These are phyloP conservation scores for Neopestalotiopsis sp. DNA, from an alignment of 2,329 filamentous ascomycete genomes.

Conservation along the genomic window DNA sequence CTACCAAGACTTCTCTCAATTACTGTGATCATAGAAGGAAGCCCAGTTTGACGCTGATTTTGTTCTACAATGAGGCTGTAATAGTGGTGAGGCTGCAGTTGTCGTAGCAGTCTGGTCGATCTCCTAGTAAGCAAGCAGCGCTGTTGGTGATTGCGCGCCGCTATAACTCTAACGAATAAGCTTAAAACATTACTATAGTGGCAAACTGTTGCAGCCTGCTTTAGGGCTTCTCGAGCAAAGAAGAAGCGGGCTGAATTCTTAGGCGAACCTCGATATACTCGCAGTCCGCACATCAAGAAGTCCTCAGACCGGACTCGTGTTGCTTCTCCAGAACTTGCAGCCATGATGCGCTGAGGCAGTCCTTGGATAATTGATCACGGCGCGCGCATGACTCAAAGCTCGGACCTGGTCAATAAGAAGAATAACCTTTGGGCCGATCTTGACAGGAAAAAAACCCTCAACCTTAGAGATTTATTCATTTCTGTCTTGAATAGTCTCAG, in stretches of 20 bases:
- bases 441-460: no score
- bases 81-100: not conserved
- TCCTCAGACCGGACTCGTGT: not conserved
- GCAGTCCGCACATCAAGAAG: not conserved
- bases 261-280: not conserved
- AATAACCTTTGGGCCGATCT: no score
- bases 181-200: conserved; percentile 5
- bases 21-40: not conserved
- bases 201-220: not conserved
- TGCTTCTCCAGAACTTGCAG: not conserved
- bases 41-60: not conserved
- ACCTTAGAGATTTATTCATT: no score
- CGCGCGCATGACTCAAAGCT: no score
- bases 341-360: not conserved
- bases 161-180: not conserved
- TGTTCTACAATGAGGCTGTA: not conserved
- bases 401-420: no score
- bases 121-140: conserved; percentile 12
- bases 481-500: no score
- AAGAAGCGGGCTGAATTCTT: not conserved
- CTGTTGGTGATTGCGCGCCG: not conserved
- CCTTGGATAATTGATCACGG: not conserved
- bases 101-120: not conserved
- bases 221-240: not conserved
- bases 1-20: not conserved